Evolutionary conservation across 805 yeast genomes (phyloP).

Genomic region (Yarrowia bubula): DNA sequence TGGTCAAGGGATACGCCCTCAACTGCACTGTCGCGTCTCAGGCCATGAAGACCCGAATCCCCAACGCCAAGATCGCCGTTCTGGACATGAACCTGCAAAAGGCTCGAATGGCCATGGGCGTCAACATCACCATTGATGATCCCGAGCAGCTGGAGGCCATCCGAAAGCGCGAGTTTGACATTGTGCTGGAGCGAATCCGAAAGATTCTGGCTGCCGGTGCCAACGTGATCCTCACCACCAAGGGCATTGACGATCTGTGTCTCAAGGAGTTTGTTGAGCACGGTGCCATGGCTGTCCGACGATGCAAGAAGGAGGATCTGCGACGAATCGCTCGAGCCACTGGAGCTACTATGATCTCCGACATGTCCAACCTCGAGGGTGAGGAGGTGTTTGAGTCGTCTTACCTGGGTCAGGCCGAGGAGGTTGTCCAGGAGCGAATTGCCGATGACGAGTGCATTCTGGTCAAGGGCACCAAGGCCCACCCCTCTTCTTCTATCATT

Average conservation of each 20-base stretch:
- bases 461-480: conserved; percentile 84
- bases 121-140: conserved; percentile 92
- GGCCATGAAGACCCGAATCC: conserved; percentile 80
- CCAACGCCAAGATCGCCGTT: conserved; percentile 76
- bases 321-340: conserved; percentile 97
- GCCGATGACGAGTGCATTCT: conserved; percentile 97
- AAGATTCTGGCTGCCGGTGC: conserved; percentile 87
- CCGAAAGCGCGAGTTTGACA: conserved; percentile 83
- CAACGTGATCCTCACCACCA: conserved; percentile 86
- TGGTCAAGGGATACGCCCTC: conserved; percentile 91
- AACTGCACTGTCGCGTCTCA: conserved; percentile 97
- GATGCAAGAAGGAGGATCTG: conserved; percentile 95
- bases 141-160: conserved; percentile 96
- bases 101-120: conserved; percentile 98
- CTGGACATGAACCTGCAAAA: conserved; percentile 91
- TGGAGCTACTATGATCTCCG: conserved; percentile 86
- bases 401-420: conserved; percentile 84
- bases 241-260: conserved; percentile 92
- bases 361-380: conserved; percentile 92
- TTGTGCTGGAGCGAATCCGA: conserved; percentile 75
- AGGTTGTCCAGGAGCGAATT: conserved; percentile 83
- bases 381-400: conserved; percentile 87
- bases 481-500: conserved; percentile 86
- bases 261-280: conserved; percentile 88
- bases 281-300: conserved; percentile 91